Percentiles rank a stretch among this genome's conserved stretches.
Conservation (phyloP, 441 rosid species). For the Rhodomyrtus psidioides region DNA sequence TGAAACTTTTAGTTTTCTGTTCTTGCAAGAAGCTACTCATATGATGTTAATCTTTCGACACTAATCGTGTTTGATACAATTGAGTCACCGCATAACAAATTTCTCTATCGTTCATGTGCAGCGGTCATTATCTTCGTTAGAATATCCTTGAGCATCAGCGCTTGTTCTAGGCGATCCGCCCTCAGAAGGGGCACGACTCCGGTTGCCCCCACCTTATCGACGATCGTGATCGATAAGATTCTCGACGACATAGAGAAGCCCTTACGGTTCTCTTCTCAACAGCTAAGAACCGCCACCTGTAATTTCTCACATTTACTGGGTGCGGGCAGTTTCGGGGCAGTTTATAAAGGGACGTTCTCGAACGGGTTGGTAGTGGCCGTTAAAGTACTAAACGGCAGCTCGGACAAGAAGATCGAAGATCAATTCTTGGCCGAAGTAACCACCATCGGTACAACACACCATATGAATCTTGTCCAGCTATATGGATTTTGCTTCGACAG, state of each 20-base stretch:
- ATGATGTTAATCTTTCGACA: not conserved
- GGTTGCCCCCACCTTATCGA: not conserved
- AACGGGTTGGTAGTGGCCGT: not conserved
- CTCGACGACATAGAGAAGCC: not conserved
- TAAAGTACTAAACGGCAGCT: not conserved
- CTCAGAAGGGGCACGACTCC: not conserved
- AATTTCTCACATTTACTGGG: not conserved
- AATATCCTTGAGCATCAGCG: not conserved
- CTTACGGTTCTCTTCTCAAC: not conserved
- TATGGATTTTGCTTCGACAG: slow-evolving; percentile 20
- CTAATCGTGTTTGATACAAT: not conserved
- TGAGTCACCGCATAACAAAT: not conserved
- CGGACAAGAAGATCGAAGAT: slow-evolving; percentile 6
- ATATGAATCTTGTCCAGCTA: slow-evolving; percentile 13
- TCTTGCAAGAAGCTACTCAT: not conserved
- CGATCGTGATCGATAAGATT: not conserved
- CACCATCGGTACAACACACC: slow-evolving; percentile 21
- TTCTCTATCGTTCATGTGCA: not conserved
- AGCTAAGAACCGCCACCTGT: not conserved
- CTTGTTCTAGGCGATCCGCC: not conserved
- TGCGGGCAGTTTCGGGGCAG: not conserved
- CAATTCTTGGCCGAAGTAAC: slow-evolving; percentile 22
- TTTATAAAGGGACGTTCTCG: not conserved
- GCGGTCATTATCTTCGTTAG: not conserved
- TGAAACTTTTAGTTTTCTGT: not conserved